Conservation (phyloP, 2,329 filamentous ascomycete genomes). For the Botrytis elliptica region DNA sequence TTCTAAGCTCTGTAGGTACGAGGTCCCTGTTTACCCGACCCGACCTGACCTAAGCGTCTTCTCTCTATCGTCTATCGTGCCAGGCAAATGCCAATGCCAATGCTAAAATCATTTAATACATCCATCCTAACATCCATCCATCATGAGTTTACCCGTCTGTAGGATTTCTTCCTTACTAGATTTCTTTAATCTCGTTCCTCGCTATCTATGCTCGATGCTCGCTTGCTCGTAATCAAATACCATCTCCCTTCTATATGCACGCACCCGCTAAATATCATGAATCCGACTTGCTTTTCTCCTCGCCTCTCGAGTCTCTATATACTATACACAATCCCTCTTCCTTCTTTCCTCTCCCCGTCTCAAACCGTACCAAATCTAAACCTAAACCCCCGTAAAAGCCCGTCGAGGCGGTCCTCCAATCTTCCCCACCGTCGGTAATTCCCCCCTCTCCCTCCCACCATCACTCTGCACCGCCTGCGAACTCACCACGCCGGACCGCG, state of each 20-base stretch:
- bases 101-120: neutral
- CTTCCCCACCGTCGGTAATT: slow-evolving; percentile 26
- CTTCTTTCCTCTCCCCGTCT: too few relatives aligned
- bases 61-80: neutral
- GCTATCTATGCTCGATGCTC: neutral
- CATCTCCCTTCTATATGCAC: too few relatives aligned
- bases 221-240: neutral
- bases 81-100: neutral
- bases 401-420: slow-evolving; percentile 1
- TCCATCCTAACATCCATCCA: neutral
- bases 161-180: neutral
- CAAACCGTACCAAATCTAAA: neutral
- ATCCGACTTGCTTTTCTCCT: neutral
- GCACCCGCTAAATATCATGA: neutral
- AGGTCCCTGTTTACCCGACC: neutral
- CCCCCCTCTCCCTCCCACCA: slow-evolving; percentile 30
- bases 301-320: neutral
- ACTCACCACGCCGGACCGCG: slow-evolving; percentile 38
- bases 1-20: neutral
- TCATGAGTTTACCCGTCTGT: neutral
- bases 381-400: neutral
- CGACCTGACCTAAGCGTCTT: neutral
- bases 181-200: neutral
- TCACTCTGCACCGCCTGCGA: slow-evolving; percentile 36
- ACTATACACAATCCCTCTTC: neutral